Percentiles rank a stretch among this genome's conserved stretches.
Conservation (phyloP, 1,139 yeast species). For the Protomyces inouyei region DNA sequence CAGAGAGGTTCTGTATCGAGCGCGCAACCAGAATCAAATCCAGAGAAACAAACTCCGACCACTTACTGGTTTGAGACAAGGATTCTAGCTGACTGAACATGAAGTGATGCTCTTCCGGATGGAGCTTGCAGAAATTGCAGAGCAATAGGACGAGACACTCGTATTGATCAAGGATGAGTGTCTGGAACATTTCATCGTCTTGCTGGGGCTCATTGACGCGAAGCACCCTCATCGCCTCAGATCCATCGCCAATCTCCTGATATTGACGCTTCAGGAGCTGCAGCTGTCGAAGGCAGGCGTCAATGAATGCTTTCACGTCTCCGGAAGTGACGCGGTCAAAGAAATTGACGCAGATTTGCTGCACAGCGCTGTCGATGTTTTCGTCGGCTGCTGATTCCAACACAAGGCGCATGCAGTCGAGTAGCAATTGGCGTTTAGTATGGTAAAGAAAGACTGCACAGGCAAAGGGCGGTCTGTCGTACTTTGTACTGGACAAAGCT, state of each 20-base stretch:
- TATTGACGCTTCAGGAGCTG: neutral
- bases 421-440: conserved; percentile 4
- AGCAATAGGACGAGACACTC: conserved; percentile 1
- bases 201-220: neutral
- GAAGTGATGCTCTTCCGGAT: neutral
- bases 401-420: conserved; percentile 9
- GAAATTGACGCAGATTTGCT: neutral
- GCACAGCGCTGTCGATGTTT: neutral
- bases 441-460: conserved; percentile 13
- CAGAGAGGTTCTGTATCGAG: conserved; percentile 14
- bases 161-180: conserved; percentile 10
- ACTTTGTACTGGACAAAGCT: neutral
- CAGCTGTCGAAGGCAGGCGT: neutral
- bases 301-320: neutral
- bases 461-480: conserved; percentile 22
- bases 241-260: neutral
- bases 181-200: neutral
- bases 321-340: neutral
- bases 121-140: neutral
- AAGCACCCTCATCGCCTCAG: neutral
- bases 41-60: neutral
- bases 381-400: conserved; percentile 2
- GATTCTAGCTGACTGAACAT: neutral
- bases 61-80: neutral
- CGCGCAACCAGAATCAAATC: neutral